Conservation (phyloP, 73 alveolate genomes). For the Effrenium voratum region DNA sequence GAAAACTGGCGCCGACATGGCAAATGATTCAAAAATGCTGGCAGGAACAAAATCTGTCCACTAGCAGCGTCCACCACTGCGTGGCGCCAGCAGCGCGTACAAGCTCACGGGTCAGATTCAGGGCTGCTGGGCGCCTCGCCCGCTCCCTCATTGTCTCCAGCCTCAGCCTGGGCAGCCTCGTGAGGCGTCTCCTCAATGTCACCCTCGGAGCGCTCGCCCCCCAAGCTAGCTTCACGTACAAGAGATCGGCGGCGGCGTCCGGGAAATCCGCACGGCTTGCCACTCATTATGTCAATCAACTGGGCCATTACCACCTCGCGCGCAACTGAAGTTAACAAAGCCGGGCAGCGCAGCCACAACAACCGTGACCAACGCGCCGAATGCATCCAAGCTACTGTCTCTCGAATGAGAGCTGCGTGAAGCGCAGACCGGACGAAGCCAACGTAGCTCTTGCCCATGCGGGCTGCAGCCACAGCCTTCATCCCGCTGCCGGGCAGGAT, state of each 20-base stretch:
- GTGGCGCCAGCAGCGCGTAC: too few relatives aligned
- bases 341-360: background rate
- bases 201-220: too few relatives aligned
- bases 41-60: too few relatives aligned
- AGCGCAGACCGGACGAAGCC: background rate
- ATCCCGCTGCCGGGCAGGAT: background rate
- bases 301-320: conserved; percentile 11
- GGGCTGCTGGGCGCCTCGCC: too few relatives aligned
- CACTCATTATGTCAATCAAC: background rate
- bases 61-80: too few relatives aligned
- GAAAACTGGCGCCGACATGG: too few relatives aligned
- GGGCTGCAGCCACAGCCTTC: background rate
- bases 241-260: background rate
- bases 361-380: background rate
- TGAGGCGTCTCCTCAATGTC: too few relatives aligned
- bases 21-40: too few relatives aligned
- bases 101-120: too few relatives aligned
- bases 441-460: background rate
- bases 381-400: background rate
- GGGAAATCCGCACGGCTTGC: background rate
- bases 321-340: background rate
- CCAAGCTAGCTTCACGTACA: background rate
- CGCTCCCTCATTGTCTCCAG: too few relatives aligned
- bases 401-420: background rate
- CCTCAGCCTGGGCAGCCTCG: too few relatives aligned